These are phyloP conservation scores for Phycomyces blakesleeanus DNA, from an alignment of 192 early-diverging fungal genomes.

Conservation along the genomic window DNA sequence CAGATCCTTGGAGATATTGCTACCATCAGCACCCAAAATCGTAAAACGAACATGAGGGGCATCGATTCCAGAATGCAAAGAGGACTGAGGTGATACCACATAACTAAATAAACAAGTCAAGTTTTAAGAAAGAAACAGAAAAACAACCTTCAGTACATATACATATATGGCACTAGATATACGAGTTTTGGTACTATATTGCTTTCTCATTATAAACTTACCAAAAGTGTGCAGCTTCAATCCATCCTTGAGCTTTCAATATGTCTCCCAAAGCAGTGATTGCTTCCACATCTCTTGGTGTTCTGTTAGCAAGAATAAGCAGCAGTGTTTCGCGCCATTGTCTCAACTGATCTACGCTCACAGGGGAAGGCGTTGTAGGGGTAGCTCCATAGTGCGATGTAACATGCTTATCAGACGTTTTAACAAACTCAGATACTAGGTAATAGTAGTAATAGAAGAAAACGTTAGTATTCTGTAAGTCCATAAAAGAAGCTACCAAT, in stretches of 20 bases:
- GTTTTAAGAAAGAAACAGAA: too few species aligned
- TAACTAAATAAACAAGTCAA: conserved; percentile 45
- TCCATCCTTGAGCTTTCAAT: conserved; percentile 50
- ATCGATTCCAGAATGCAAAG: conserved; percentile 61
- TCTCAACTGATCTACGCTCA: conserved; percentile 31
- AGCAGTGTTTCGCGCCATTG: conserved; percentile 75
- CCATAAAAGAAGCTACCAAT: too few species aligned
- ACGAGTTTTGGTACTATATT: neutral
- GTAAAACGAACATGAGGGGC: conserved; percentile 58
- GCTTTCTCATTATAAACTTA: conserved; percentile 29
- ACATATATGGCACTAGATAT: conserved; percentile 4
- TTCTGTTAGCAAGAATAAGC: conserved; percentile 84
- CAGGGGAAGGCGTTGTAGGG: neutral
- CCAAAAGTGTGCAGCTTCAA: conserved; percentile 78
- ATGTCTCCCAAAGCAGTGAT: conserved; percentile 79
- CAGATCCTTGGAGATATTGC: conserved; percentile 40
- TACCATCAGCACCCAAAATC: conserved; percentile 53
- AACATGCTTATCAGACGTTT: conserved; percentile 14
- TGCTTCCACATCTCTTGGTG: conserved; percentile 62
- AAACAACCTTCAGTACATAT: conserved; percentile 4
- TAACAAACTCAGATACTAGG: conserved; percentile 19
- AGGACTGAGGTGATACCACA: conserved; percentile 56
- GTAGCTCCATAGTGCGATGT: conserved; percentile 2
- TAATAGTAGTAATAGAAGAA: neutral
- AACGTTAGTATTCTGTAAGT: neutral